A percentile compares a stretch with the other conserved stretches of the same genome.
Evolutionary conservation across 331 rosid genomes (phyloP).

Genomic region (Pyrus hybrid): DNA sequence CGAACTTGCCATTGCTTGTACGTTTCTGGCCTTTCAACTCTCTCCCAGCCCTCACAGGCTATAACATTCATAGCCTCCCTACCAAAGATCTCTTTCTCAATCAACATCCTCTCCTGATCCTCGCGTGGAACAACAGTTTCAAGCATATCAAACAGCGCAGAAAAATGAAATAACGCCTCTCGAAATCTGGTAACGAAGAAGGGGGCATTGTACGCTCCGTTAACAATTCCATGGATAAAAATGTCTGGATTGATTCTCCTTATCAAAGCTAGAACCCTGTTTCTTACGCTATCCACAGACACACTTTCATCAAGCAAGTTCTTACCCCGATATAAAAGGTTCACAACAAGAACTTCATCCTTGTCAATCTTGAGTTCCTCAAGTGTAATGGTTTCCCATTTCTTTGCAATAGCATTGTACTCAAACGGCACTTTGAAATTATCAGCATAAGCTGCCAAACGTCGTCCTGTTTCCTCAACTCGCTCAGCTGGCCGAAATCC

Average conservation of each 20-base stretch:
- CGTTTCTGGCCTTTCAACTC: constrained; percentile 87
- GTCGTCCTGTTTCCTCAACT: constrained; percentile 69
- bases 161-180: constrained; percentile 73
- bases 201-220: constrained; percentile 76
- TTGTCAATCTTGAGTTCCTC: constrained; percentile 66
- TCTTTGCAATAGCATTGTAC: constrained; percentile 65
- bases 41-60: constrained; percentile 81
- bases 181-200: constrained; percentile 76
- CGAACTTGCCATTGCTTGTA: constrained; percentile 84
- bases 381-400: constrained; percentile 61
- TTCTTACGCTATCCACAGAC: constrained; percentile 52
- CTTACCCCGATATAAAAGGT: constrained; percentile 52
- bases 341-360: constrained; percentile 58
- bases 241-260: constrained; percentile 56
- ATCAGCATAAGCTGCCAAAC: constrained; percentile 67
- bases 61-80: constrained; percentile 71
- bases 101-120: constrained; percentile 68
- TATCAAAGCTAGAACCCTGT: constrained; percentile 43
- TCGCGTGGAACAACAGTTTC: constrained; percentile 73
- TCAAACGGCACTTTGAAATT: constrained; percentile 56
- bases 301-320: constrained; percentile 76
- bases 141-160: constrained; percentile 78
- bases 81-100: constrained; percentile 73
- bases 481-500: constrained; percentile 88
- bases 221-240: constrained; percentile 61